Evolutionary conservation across 257 asterid genomes (phyloP), one percentile per base, ranked within the genome.

Genomic region (Leonotis leonurus): DNA sequence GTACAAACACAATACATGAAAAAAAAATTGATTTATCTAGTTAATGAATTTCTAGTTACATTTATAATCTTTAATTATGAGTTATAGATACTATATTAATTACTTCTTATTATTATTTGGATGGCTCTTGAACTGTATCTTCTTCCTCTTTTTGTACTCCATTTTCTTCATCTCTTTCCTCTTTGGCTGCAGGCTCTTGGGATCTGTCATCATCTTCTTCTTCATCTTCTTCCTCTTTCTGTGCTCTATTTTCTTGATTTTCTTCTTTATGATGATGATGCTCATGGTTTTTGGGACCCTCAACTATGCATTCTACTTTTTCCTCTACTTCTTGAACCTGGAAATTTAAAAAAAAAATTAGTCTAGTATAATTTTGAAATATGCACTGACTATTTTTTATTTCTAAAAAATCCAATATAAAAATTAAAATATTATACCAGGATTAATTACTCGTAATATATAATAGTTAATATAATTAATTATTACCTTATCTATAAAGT

Each of bases 261-360:
- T 46, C 49, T 46, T 70, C 20, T 12, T 50, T 22, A 20, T 21
- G 24, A 50, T 65, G 70, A 20, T 21, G 24, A 50, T 65, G 70
- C 12, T 37, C 33, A 26, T 33, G 69, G 10, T 39, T 32, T 9
- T 17, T 55, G 50, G 60, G 60, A 6, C 64, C 73, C 18, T 64
- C 74, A 17, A 33, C 80, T 6, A 64, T 32, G 6, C 62, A 53
- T 39, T 80, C 86, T 50, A 81, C 26, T 16, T 59, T 64, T 12
- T 78, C 78, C 37, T 78, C 84, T 17, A 62, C 68, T 46, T 75
- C 84, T 49, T 81, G 78, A 43, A 75, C 77, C 87, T 81, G 75
- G 62, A 62, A 72, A 5, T 44, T 8, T 1, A 16, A 8, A 14
- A 14, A 35, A n/a, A n/a, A n/a, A 53, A 12, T 3, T 7, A 3